These are phyloP conservation scores for Calycina marina DNA, from an alignment of 2,329 filamentous ascomycete genomes.

Conservation along the genomic window DNA sequence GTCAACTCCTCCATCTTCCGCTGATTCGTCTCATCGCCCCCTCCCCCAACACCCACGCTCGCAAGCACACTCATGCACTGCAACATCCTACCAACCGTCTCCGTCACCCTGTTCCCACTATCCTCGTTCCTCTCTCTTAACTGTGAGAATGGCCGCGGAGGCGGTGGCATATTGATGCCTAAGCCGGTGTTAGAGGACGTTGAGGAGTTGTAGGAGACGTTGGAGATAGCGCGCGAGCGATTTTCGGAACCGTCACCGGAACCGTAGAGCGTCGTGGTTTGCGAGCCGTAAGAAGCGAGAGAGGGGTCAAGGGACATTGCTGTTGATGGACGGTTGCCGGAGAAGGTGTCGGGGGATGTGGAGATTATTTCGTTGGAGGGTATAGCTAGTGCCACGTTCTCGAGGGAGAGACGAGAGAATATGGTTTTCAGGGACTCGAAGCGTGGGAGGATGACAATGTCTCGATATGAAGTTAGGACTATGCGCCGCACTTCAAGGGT, in stretches of 20 bases:
- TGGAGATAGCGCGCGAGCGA: constrained; percentile 71
- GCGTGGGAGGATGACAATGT: constrained; percentile 74
- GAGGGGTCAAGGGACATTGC: constrained; percentile 61
- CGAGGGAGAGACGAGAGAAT: constrained; percentile 78
- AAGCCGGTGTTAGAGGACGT: constrained; percentile 12
- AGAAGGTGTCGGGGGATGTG: constrained; percentile 33
- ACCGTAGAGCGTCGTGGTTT: constrained; percentile 59
- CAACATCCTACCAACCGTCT: constrained; percentile 88
- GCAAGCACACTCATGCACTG: constrained; percentile 91
- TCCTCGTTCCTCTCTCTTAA: constrained; percentile 36
- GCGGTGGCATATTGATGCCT: constrained; percentile 16
- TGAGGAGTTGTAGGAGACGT: constrained; percentile 52
- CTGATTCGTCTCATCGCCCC: constrained; percentile 51
- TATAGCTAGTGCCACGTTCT: constrained; percentile 39
- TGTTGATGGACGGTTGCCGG: constrained; percentile 49
- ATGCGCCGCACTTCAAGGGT: constrained; percentile 78
- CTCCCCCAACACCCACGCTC: constrained; percentile 38
- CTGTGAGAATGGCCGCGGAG: constrained; percentile 14
- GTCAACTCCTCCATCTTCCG: constrained; percentile 71
- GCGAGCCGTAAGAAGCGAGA: constrained; percentile 66
- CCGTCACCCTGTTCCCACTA: constrained; percentile 64
- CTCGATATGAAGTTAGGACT: constrained; percentile 75
- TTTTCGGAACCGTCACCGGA: constrained; percentile 35
- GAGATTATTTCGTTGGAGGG: constrained; percentile 29
- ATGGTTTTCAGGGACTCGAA: constrained; percentile 81